Evolutionary conservation across 768 basidiomycete species (phyloP).

Genomic region (Boletus rubescentipes): DNA sequence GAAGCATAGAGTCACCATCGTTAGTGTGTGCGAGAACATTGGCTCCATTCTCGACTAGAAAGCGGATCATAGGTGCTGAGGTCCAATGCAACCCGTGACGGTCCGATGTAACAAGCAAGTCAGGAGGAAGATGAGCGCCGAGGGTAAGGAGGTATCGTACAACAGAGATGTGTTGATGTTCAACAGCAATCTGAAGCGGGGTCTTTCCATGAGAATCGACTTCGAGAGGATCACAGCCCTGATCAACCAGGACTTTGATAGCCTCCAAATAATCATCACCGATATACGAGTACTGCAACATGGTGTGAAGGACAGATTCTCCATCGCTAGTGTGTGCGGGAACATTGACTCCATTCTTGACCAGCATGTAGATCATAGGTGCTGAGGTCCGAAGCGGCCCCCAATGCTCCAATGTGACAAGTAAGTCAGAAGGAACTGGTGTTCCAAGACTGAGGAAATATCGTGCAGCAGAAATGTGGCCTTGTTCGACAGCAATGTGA

Average conservation of each 20-base stretch:
- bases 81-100: not conserved
- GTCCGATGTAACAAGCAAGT: not conserved
- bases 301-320: not conserved
- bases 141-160: not conserved
- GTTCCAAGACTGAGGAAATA: not conserved
- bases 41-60: not conserved
- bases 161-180: not conserved
- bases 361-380: not conserved
- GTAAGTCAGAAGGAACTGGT: not conserved
- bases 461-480: not conserved
- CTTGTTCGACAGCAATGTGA: not conserved
- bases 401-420: not conserved
- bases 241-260: not conserved
- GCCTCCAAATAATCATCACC: not conserved
- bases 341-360: not conserved
- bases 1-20: not conserved
- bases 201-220: not conserved
- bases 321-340: not conserved
- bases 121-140: not conserved
- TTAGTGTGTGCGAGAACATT: not conserved
- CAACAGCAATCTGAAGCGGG: not conserved
- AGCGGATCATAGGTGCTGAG: not conserved
- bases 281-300: not conserved
- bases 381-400: too few relatives aligned
- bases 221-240: not conserved